A percentile compares a stretch with the other conserved stretches of the same genome.
Conservation (phyloP, 106 monocot species). For the Allium cepa region DNA sequence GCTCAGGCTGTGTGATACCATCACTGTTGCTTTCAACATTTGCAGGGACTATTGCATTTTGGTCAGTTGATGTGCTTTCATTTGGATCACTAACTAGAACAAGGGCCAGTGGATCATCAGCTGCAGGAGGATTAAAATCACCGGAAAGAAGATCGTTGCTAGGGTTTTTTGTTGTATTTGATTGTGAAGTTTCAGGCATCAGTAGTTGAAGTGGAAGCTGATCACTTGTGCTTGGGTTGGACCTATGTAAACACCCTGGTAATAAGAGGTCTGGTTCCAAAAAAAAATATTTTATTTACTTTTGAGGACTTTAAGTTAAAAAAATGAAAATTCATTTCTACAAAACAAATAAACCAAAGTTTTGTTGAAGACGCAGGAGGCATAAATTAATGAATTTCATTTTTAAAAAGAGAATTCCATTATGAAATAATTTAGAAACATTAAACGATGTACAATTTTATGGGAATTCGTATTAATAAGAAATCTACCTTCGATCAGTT, state of each 20-base stretch:
- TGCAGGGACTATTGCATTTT: conserved; percentile 63
- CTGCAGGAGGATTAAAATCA: conserved; percentile 26
- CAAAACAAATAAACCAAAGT: too few species aligned
- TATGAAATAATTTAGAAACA: too few species aligned
- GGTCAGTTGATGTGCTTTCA: conserved; percentile 43
- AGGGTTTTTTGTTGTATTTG: conserved; percentile 29
- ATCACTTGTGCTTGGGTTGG: conserved; percentile 24
- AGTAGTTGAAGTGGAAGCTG: conserved; percentile 43
- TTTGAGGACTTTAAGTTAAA: too few species aligned
- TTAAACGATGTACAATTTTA: too few species aligned
- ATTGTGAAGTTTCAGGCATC: conserved; percentile 34
- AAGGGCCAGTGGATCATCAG: conserved; percentile 49
- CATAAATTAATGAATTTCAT: too few species aligned
- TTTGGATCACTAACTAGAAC: conserved; percentile 51
- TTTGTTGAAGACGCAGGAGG: too few species aligned
- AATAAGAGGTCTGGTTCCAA: background rate
- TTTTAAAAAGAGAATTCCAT: too few species aligned
- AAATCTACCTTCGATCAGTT: conserved; percentile 26
- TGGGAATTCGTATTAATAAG: too few species aligned
- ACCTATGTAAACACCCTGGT: conserved; percentile 10
- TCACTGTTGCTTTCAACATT: conserved; percentile 48
- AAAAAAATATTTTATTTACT: too few species aligned
- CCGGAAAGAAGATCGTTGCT: conserved; percentile 57
- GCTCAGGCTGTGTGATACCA: conserved; percentile 13
- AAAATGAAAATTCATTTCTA: too few species aligned